Evolutionary conservation across 2,329 filamentous ascomycete species (phyloP), one percentile per base, ranked within the genome.

Genomic region (Dothiorella sarmentorum): DNA sequence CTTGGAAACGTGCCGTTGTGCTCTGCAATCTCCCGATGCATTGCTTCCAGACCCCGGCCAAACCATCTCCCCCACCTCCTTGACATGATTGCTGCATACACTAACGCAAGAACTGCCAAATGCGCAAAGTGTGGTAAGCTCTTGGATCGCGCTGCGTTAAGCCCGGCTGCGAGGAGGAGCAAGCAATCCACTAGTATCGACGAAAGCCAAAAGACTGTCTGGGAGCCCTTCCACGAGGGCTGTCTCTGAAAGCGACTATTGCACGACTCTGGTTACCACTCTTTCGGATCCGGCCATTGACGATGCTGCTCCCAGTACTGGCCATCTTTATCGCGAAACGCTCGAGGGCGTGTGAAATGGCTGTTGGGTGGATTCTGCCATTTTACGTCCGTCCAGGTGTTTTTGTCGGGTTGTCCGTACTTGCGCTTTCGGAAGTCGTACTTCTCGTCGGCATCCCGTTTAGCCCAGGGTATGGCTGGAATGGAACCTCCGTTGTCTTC

Each of bases 31-130:
- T 69, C 69, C 13, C 67, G 69, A 59, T 74, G 69, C 35, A 61
- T 75, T 9, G 63, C 66, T 31, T 69, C 69, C 61, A 66, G 72
- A 31, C 66, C 69, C 42, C 62, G 66, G 2, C 18, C 66, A 51
- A 68, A 69, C 31, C 67, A 73, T 60, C 58, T 75, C 35, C 64
- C 61, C 31, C 63, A 68, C 63, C 56, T 73, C 15, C 61, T 75
- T 67, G 67, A 73, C 60, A 75, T 75, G 72, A 71, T 75, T 61
- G 66, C 66, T 29, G 68, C 71, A n/a, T 75, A 73, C 60, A 73
- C 69, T 45, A 67, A 63, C 10, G 62, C 69, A 24, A 68, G 68
- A 59, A 65, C 62, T 37, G 63, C 59, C 15, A 62, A 60, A 3
- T 75, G 72, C 61, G 66, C 65, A 11, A 72, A 69, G 62, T 75